These are phyloP conservation scores for Boletus edulis DNA, from an alignment of 768 basidiomycete genomes.

Conservation along the genomic window DNA sequence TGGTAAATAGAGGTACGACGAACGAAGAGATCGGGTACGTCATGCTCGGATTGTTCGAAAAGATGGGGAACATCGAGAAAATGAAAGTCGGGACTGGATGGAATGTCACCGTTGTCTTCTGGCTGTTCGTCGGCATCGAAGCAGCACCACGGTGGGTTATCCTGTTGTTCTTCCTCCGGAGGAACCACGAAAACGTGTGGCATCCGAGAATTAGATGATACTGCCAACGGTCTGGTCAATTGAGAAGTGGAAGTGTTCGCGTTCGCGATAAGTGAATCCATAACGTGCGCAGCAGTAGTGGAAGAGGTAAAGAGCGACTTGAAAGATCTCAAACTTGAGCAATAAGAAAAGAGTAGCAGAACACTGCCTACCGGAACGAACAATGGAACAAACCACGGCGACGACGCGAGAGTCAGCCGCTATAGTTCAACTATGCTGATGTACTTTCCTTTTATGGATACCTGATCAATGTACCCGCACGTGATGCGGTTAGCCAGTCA, in stretches of 20 bases:
- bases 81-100: slow-evolving; percentile 28
- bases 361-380: slow-evolving; percentile 13
- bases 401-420: slow-evolving; percentile 13
- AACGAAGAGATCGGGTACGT: background rate
- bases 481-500: no score
- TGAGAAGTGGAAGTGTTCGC: slow-evolving; percentile 12
- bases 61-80: slow-evolving; percentile 34
- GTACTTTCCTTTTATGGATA: slow-evolving; percentile 20
- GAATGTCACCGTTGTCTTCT: slow-evolving; percentile 15
- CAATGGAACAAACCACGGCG: background rate
- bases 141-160: slow-evolving; percentile 53
- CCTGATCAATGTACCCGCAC: slow-evolving; percentile 9
- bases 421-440: slow-evolving; percentile 18
- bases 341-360: background rate
- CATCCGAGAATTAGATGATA: slow-evolving; percentile 23
- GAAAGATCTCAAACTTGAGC: background rate
- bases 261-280: slow-evolving; percentile 14
- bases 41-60: slow-evolving; percentile 12
- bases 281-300: background rate
- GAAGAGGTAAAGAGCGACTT: slow-evolving; percentile 17
- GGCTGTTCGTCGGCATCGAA: slow-evolving; percentile 47
- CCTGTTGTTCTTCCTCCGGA: slow-evolving; percentile 52
- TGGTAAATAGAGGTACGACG: slow-evolving; percentile 7
- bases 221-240: slow-evolving; percentile 7
- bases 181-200: slow-evolving; percentile 57